Evolutionary conservation across 2,329 filamentous ascomycete species (phyloP).

Genomic region (Paraphaeosphaeria minitans): DNA sequence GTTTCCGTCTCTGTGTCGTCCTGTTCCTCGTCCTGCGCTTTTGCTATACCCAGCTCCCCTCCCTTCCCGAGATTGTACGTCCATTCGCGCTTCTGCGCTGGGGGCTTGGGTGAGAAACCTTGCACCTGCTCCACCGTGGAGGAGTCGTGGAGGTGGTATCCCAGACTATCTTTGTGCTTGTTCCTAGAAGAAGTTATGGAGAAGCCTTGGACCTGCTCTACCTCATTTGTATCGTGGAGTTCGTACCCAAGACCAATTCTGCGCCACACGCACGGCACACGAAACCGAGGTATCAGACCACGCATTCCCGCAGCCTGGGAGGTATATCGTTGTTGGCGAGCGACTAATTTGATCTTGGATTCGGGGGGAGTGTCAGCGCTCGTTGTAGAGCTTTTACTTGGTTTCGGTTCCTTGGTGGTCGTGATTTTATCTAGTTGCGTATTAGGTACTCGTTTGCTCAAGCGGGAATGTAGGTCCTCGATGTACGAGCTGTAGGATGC

Average conservation of each 20-base stretch:
- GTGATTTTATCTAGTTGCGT: background rate
- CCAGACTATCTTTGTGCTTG: too few species aligned
- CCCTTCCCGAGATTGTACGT: background rate
- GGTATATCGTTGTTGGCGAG: background rate
- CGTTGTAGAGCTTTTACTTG: background rate
- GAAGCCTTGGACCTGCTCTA: constrained; percentile 4
- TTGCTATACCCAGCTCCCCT: background rate
- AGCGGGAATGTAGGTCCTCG: background rate
- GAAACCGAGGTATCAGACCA: background rate
- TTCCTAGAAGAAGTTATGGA: background rate
- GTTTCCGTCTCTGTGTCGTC: background rate
- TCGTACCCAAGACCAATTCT: background rate
- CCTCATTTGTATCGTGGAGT: background rate
- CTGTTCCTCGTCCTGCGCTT: background rate
- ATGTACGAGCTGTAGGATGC: background rate
- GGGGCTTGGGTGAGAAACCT: background rate
- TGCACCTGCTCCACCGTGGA: background rate
- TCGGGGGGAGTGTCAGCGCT: background rate
- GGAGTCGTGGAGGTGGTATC: background rate
- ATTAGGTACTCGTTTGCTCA: background rate
- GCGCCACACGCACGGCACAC: constrained; percentile 2
- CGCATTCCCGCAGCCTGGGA: background rate
- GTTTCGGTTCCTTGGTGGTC: background rate
- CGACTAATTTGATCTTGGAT: background rate
- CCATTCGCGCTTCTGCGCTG: background rate